Base-by-base conservation (phyloP, 805 yeast genomes). In the Myxozyma mucilagina region DNA sequence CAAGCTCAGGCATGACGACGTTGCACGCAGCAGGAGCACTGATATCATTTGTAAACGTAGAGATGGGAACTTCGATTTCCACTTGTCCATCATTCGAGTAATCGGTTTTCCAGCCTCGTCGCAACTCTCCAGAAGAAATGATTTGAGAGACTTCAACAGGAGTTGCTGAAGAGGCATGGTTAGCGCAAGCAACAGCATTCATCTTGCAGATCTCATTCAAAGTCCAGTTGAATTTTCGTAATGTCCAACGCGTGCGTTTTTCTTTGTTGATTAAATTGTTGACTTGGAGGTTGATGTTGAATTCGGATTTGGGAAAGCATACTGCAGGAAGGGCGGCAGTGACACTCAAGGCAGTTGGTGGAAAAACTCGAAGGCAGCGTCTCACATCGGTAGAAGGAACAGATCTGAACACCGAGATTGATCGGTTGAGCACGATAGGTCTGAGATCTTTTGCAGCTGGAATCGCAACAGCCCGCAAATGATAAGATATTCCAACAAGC, bases 41-140 rank as follows among this genome's bases (percentile, higher is more conserved):
- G 32, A 10, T 29, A 9, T 34, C 49, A 34, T 61, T 65, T 43
- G 42, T 35, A 29, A 63, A 57, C 8, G 76, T 63, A 54, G 74
- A 70, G 53, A 76, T 60, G 16, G 75, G 75, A 39, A 68, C 55
- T 75, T 67, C 63, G 72, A 91, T 73, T 73, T 90, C 97, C 61
- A 92, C 86, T 57, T 83, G 80, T 4, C 99, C 99, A 48, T 80
- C 80, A 45, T 84, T 87, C 5, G 85, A 75, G 71, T 87, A 92
- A 74, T 94, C 99, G 0, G 94, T 84, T 73, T 94, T 94, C 99
- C 99, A 94, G 3, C 99, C 99, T 35, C 82, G 79, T 71, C 88
- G 89, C 70, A 90, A 74, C 63, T 89, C 96, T 10, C 97, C 97
- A 57, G 85, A 82, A 11, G 87, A 82, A 8, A 94, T 77, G 4